Evolutionary conservation across 768 basidiomycete species (phyloP), one percentile per base, ranked within the genome.

Genomic region (Obba rivulosa): DNA sequence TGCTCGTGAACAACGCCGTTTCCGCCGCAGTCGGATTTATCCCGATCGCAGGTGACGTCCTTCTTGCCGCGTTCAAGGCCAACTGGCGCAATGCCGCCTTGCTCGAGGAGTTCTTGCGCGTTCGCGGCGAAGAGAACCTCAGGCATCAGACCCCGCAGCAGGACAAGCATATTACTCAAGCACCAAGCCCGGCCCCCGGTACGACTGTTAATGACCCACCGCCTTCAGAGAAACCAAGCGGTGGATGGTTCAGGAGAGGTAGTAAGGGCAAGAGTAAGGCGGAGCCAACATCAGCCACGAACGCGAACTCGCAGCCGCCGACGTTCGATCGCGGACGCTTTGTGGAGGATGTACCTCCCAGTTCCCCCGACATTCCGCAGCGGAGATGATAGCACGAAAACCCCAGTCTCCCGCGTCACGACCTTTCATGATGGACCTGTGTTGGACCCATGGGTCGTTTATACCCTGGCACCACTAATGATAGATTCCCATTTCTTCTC

Each of bases 81-180:
- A 97, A 97, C 66, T 87, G 83, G 14, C 76, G 94, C 51, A 96
- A 97, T 58, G 93, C 91, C 10, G 78, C 78, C 4, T 69, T 96
- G 41, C 72, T 97, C 41, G 91, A 94, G 60, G 90, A 92, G 63
- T 92, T 79, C 65, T 67, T 96, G 46, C 75, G 84, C 31, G 72
- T 89, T 24, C 75, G 93, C 39, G 91, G 88, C 0, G 81, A 85
- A 48, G 83, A 88, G 58, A 81, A 74, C 59, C 61, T 91, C 42
- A 81, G 75, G 61, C 54, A 74, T 50, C 66, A 74, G 48, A 71
- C 68, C 1, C 70, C 24, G 43, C 50, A 8, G 28, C 58, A 0
- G 49, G 57, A 5, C n/a, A 51, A 10, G 58, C 54, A 16, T 20
- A 22, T 24, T 14, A 31, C 35, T 9, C 3, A 34, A 22, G 24